Conservation (phyloP, 192 early-diverging fungal species). For the Funneliformis mosseae region DNA sequence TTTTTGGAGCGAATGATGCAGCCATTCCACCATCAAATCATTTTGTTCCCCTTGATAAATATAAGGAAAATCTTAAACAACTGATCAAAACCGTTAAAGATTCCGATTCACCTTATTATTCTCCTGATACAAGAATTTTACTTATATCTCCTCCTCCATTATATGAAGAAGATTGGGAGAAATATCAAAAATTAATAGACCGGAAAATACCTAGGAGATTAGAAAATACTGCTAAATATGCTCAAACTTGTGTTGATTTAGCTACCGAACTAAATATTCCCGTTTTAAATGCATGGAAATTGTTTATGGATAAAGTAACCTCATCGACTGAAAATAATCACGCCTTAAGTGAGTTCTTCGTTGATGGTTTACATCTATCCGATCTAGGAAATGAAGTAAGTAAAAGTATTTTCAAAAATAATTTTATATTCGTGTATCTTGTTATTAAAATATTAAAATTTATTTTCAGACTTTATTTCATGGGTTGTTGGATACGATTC, state of each 20-base stretch:
- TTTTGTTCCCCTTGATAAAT: slow-evolving; percentile 65
- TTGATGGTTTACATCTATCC: slow-evolving; percentile 63
- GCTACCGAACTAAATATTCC: slow-evolving; percentile 49
- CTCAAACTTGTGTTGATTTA: slow-evolving; percentile 46
- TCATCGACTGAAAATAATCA: neutral
- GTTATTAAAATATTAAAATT: neutral
- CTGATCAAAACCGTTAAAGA: slow-evolving; percentile 60
- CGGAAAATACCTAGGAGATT: slow-evolving; percentile 41
- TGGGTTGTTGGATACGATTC: slow-evolving; percentile 48
- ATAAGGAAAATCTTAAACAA: slow-evolving; percentile 58
- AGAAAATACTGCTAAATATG: slow-evolving; percentile 53
- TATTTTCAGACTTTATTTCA: slow-evolving; percentile 42
- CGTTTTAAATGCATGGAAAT: slow-evolving; percentile 36
- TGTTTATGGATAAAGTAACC: slow-evolving; percentile 24
- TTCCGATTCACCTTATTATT: slow-evolving; percentile 53
- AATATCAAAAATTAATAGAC: slow-evolving; percentile 37
- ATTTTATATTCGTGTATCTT: slow-evolving; percentile 6
- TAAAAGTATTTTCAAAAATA: neutral
- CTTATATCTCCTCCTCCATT: slow-evolving; percentile 73
- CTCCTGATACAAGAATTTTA: slow-evolving; percentile 64
- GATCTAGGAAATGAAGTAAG: slow-evolving; percentile 55
- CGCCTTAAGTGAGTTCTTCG: slow-evolving; percentile 39
- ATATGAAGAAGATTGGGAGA: slow-evolving; percentile 55
- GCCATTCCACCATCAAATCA: slow-evolving; percentile 49
- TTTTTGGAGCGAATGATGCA: slow-evolving; percentile 86